Evolutionary conservation across 73 alveolate genomes (phyloP), one percentile per base, ranked within the genome.

Genomic region (Paraurostyla sp.): DNA sequence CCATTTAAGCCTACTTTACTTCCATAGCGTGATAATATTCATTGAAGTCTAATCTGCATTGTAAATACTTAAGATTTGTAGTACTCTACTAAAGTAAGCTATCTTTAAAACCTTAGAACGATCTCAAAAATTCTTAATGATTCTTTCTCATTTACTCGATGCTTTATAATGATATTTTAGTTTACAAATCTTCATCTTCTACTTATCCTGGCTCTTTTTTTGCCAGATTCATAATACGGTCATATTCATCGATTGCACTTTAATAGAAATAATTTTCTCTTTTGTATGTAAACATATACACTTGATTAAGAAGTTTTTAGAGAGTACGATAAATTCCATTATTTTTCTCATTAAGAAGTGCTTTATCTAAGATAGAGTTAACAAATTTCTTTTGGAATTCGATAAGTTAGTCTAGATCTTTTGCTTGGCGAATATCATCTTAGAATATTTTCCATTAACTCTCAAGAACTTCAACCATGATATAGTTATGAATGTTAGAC

Each of bases 401-500:
- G 29, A 98, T 97, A 69, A 98, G 76, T 68, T 96, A 92, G 80
- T 96, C 98, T 38, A 98, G 91, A 80, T 96, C 98, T 81, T 94
- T 76, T 0, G 97, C 96, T 54, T 85, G 92, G 35, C 94, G 92
- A 35, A 96, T 71, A 22, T 96, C 97, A 76, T 93, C 98, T 50
- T 89, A 49, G 71, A 98, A 93, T 40, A 91, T 91, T 78, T 97
- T 97, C 98, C 99, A 97, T 75, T 93, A 91, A 7, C 98, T 81
- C 93, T 98, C 99, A 33, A 98, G 92, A 0, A 94, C 99, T 81
- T 98, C 99, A 27, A 98, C 97, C 94, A 95, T 97, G 35, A 97
- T 83, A 78, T 94, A 98, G 85, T 95, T 95, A 63, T 92, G 97
- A n/a, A 95, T 91, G 89, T 93, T 98, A 45, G 94, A 84, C 22